phyloP scores from a whole-genome alignment of 331 rosid genomes.

The Telfairia occidentalis region DNA sequence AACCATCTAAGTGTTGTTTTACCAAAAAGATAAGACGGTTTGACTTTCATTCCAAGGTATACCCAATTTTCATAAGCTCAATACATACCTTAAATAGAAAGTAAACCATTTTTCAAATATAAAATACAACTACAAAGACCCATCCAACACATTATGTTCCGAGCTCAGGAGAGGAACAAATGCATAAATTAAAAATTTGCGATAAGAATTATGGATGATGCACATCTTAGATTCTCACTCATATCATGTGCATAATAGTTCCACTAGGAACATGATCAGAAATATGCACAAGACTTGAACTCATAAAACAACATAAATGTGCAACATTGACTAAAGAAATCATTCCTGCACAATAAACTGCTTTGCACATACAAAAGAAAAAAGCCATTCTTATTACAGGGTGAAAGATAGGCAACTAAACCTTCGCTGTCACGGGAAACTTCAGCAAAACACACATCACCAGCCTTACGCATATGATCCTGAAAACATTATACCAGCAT shows the following conservation, averaged over 20 bases:
- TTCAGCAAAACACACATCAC: slow-evolving; percentile 98
- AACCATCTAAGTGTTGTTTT: background rate
- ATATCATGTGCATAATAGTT: background rate
- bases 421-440: slow-evolving; percentile 96
- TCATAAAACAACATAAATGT: background rate
- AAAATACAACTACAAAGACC: background rate
- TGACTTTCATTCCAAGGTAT: background rate
- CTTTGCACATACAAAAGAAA: background rate
- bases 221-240: background rate
- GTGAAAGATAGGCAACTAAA: slow-evolving; percentile 1
- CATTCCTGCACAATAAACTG: background rate
- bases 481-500: slow-evolving; percentile 22
- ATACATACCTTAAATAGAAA: background rate
- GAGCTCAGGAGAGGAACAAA: background rate
- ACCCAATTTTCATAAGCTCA: background rate
- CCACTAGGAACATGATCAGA: background rate
- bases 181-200: background rate
- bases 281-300: background rate
- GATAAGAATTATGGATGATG: background rate
- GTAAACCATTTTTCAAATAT: background rate
- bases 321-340: background rate
- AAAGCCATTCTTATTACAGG: background rate
- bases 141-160: background rate
- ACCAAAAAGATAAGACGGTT: background rate
- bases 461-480: slow-evolving; percentile 99